These are phyloP conservation scores for Canavalia ensiformis DNA, from an alignment of 306 rosid species.

Conservation along the genomic window DNA sequence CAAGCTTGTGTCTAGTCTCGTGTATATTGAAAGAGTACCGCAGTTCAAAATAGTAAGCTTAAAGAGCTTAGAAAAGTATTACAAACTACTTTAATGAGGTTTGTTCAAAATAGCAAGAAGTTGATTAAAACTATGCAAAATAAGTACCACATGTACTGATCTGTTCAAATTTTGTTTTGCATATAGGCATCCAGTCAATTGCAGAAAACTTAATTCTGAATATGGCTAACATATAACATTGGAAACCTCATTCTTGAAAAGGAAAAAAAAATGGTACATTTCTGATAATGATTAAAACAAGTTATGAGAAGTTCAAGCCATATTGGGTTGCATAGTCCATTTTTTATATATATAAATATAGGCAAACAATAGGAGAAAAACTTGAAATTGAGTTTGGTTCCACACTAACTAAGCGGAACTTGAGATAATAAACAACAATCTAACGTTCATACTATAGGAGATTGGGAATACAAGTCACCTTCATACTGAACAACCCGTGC, in stretches of 20 bases:
- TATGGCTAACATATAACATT: neutral
- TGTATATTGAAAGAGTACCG: slow-evolving; percentile 23
- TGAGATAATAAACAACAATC: slow-evolving; percentile 7
- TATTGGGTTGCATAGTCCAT: neutral
- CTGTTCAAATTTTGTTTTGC: slow-evolving; percentile 12
- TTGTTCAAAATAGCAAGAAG: neutral
- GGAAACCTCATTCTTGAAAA: slow-evolving; percentile 6
- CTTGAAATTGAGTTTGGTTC: neutral
- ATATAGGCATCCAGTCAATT: slow-evolving; percentile 3
- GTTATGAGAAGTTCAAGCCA: neutral
- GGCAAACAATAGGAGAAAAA: neutral
- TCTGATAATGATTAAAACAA: slow-evolving; percentile 6
- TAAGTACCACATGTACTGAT: neutral
- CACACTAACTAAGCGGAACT: neutral
- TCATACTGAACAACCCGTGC: slow-evolving; percentile 96
- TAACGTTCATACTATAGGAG: slow-evolving; percentile 32
- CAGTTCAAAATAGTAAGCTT: slow-evolving; percentile 1
- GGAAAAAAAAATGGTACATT: neutral
- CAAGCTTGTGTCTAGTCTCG: slow-evolving; percentile 23
- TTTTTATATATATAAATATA: neutral
- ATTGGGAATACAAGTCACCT: slow-evolving; percentile 60
- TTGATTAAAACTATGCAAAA: slow-evolving; percentile 3
- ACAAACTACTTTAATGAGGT: neutral
- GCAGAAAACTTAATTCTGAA: slow-evolving; percentile 23
- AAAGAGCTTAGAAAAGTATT: slow-evolving; percentile 6